Percentiles rank a stretch among this genome's conserved stretches.
Evolutionary conservation across 1,284 basidiomycete genomes (phyloP).

Genomic region (Inonotus obliquus): DNA sequence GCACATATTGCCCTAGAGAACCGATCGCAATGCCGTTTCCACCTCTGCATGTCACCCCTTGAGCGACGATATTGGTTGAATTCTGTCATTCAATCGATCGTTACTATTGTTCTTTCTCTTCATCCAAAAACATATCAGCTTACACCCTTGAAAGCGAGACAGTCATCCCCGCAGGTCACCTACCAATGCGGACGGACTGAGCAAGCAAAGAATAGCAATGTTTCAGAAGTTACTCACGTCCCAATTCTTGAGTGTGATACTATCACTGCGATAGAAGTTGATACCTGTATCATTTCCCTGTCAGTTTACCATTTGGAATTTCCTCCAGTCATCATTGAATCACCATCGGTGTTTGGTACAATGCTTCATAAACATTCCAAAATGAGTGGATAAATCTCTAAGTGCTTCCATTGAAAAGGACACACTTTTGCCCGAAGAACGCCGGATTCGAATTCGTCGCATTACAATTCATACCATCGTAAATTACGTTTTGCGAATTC

Average conservation of each 20-base stretch:
- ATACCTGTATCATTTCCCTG: constrained; percentile 36
- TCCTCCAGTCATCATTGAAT: constrained; percentile 16
- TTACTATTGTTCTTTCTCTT: background rate
- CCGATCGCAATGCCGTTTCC: constrained; percentile 33
- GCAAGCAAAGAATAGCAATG: background rate
- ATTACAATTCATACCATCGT: constrained; percentile 59
- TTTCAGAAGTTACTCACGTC: constrained; percentile 31
- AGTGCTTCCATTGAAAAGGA: constrained; percentile 17
- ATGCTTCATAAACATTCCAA: constrained; percentile 33
- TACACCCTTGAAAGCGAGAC: constrained; percentile 28
- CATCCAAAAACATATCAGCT: constrained; percentile 15
- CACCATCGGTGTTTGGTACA: constrained; percentile 63
- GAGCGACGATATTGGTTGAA: constrained; percentile 25
- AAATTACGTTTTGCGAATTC: constrained; percentile 48
- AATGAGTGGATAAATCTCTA: constrained; percentile 1
- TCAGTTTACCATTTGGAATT: background rate
- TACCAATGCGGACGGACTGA: constrained; percentile 17
- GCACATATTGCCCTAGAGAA: constrained; percentile 24
- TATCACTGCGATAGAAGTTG: constrained; percentile 54
- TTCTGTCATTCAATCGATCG: constrained; percentile 17
- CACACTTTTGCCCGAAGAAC: constrained; percentile 45
- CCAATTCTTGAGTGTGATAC: constrained; percentile 49
- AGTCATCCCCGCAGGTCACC: constrained; percentile 42
- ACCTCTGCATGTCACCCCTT: constrained; percentile 27
- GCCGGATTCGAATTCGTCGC: constrained; percentile 53